Percentiles rank a stretch among this genome's conserved stretches.
phyloP scores from a whole-genome alignment of 2,329 filamentous ascomycete genomes.

The Thermomyces lanuginosus region DNA sequence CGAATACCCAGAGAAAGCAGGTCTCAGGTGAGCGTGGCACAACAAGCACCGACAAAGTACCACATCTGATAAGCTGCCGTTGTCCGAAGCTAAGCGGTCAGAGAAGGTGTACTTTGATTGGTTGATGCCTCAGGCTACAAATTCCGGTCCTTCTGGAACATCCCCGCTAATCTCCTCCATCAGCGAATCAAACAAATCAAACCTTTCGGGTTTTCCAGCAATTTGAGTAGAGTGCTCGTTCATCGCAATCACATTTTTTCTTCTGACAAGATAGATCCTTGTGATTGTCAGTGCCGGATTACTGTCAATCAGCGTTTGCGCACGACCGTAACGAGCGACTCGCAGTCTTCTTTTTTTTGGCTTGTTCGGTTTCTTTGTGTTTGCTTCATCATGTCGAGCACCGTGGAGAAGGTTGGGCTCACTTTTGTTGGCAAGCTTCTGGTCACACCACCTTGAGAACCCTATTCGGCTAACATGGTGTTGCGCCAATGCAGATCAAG shows the following conservation, averaged over 20 bases:
- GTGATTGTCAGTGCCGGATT: too few species aligned
- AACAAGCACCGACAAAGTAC: background rate
- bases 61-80: background rate
- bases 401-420: slow-evolving; percentile 78
- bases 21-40: background rate
- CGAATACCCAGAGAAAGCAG: too few species aligned
- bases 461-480: too few species aligned
- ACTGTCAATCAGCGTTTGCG: slow-evolving; percentile 1
- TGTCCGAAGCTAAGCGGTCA: background rate
- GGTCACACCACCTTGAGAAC: background rate
- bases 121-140: background rate
- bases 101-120: background rate
- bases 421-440: too few species aligned
- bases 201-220: too few species aligned
- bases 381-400: slow-evolving; percentile 74
- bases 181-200: too few species aligned
- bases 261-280: background rate
- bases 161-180: too few species aligned
- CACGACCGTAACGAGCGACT: background rate
- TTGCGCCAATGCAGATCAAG: too few species aligned
- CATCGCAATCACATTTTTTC: too few species aligned
- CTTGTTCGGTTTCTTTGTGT: background rate
- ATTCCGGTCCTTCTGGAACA: too few species aligned
- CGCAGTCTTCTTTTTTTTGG: background rate
- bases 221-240: too few species aligned